Conservation (phyloP, 805 yeast genomes). For the Kurtzmaniella fragi region DNA sequence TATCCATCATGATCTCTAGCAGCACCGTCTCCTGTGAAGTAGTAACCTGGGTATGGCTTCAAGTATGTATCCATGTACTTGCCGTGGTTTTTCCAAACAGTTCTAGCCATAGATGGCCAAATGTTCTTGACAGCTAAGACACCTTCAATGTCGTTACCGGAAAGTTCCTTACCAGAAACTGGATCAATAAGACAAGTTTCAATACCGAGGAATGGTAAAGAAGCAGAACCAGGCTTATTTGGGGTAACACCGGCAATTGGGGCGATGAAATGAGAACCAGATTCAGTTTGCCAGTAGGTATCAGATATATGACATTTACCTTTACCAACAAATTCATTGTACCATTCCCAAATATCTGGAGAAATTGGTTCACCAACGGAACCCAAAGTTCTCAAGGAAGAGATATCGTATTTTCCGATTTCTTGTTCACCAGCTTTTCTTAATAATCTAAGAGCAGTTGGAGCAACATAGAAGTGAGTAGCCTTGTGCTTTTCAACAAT, state of each 20-base stretch:
- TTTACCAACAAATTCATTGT: conserved; percentile 86
- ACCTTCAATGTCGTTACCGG: conserved; percentile 92
- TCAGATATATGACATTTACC: conserved; percentile 86
- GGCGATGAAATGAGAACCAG: conserved; percentile 92
- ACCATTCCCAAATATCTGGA: conserved; percentile 98
- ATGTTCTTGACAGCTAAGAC: conserved; percentile 84
- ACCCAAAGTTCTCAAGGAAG: conserved; percentile 87
- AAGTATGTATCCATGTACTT: conserved; percentile 89
- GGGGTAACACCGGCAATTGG: conserved; percentile 94
- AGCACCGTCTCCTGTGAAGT: conserved; percentile 98
- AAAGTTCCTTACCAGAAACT: conserved; percentile 77
- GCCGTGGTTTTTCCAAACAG: conserved; percentile 83
- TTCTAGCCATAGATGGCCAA: conserved; percentile 99
- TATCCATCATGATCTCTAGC: conserved; percentile 95
- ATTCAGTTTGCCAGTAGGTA: conserved; percentile 99
- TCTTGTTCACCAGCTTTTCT: conserved; percentile 82
- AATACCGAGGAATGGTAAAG: conserved; percentile 94
- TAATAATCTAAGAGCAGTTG: conserved; percentile 92
- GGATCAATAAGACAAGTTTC: conserved; percentile 92
- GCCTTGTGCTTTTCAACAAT: conserved; percentile 88
- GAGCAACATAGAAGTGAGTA: conserved; percentile 96
- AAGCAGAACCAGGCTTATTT: conserved; percentile 96
- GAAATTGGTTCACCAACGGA: conserved; percentile 99
- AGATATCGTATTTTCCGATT: conserved; percentile 74
- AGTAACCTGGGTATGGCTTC: conserved; percentile 87